Conservation (phyloP, 83 land plant species). For the Thuja plicata region DNA sequence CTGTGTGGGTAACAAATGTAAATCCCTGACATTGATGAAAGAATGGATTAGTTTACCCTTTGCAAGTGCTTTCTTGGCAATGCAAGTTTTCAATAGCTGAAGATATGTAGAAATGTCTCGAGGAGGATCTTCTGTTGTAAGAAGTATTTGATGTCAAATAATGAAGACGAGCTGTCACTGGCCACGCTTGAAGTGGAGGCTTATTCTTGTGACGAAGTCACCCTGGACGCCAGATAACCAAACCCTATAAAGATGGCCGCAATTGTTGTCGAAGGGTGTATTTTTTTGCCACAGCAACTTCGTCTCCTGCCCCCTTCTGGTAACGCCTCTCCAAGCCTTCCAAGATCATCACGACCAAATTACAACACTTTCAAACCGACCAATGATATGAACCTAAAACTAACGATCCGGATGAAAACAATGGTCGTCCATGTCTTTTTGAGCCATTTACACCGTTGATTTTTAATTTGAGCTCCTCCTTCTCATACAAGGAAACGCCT, state of each 20-base stretch:
- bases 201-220: slow-evolving; percentile 48
- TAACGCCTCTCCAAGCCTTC: not conserved
- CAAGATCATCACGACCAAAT: too few species aligned
- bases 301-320: slow-evolving; percentile 20
- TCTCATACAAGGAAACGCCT: too few species aligned
- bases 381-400: too few species aligned
- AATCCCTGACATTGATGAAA: slow-evolving; percentile 20
- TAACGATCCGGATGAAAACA: too few species aligned
- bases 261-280: slow-evolving; percentile 51
- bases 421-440: too few species aligned
- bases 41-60: slow-evolving; percentile 34
- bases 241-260: slow-evolving; percentile 62
- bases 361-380: too few species aligned
- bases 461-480: too few species aligned
- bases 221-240: slow-evolving; percentile 56
- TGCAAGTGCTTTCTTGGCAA: slow-evolving; percentile 10
- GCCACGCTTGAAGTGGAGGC: not conserved
- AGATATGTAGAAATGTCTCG: not conserved
- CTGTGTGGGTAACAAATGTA: slow-evolving; percentile 12
- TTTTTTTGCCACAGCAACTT: slow-evolving; percentile 61
- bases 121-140: not conserved
- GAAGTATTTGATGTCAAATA: slow-evolving; percentile 11
- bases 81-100: not conserved
- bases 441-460: too few species aligned
- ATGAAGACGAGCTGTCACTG: slow-evolving; percentile 9